phyloP scores from a whole-genome alignment of 768 basidiomycete genomes.

The Paxillus ammoniavirescens region DNA sequence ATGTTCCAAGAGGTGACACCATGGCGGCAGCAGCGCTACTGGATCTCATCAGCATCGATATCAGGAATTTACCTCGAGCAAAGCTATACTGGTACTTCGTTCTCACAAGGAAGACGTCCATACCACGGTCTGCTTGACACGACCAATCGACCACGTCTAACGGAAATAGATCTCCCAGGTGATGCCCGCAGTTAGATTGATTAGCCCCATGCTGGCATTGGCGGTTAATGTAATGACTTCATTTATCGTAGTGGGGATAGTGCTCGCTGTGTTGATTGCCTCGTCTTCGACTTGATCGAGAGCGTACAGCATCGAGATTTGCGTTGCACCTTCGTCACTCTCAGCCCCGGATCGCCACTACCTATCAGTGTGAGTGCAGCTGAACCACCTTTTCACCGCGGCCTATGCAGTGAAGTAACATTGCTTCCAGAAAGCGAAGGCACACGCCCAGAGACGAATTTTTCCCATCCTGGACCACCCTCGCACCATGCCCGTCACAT shows the following conservation, averaged over 20 bases:
- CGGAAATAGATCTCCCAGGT: slow-evolving; percentile 5
- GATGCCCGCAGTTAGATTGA: not conserved
- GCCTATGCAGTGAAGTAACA: slow-evolving; percentile 12
- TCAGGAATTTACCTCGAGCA: not conserved
- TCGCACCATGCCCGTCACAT: no score
- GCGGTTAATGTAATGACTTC: slow-evolving; percentile 10
- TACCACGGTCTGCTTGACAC: not conserved
- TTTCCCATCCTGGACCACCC: no score
- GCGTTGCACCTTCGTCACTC: not conserved
- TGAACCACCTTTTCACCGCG: slow-evolving; percentile 3
- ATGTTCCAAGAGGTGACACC: slow-evolving; percentile 4
- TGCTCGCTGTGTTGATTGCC: not conserved
- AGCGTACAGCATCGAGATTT: slow-evolving; percentile 19
- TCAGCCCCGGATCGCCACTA: slow-evolving; percentile 14
- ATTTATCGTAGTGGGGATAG: slow-evolving; percentile 9
- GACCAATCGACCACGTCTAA: not conserved
- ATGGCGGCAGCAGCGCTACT: not conserved
- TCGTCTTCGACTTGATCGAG: slow-evolving; percentile 19
- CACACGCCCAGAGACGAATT: not conserved
- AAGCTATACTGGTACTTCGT: slow-evolving; percentile 9
- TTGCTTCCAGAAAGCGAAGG: slow-evolving; percentile 1
- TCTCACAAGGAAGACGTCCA: slow-evolving; percentile 3
- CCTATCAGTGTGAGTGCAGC: slow-evolving; percentile 4
- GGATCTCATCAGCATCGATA: no score
- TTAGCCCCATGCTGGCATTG: not conserved